Percentiles rank a stretch among this genome's conserved stretches.
Conservation (phyloP, 306 rosid species). For the Elaeagnus macrophylla region DNA sequence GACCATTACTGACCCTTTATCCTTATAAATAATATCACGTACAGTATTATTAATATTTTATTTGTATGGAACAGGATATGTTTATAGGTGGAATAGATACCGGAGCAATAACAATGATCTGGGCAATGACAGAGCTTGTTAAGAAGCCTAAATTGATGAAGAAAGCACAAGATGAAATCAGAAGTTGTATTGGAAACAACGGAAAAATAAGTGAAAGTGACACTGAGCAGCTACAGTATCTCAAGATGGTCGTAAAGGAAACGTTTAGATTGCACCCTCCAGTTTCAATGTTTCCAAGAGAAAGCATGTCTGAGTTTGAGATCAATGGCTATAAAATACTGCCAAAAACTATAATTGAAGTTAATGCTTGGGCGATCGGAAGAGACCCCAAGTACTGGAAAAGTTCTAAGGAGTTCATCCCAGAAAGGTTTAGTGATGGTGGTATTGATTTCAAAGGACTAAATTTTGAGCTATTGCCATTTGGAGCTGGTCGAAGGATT, state of each 20-base stretch:
- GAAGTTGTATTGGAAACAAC: conserved; percentile 14
- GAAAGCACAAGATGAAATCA: conserved; percentile 35
- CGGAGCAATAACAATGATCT: conserved; percentile 22
- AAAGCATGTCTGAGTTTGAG: conserved; percentile 15
- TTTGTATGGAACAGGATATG: conserved; percentile 14
- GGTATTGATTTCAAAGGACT: conserved; percentile 33
- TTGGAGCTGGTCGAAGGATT: conserved; percentile 38
- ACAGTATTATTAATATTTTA: no score
- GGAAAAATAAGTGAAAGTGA: conserved; percentile 22
- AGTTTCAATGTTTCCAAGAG: conserved; percentile 43
- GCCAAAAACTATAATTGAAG: conserved; percentile 21
- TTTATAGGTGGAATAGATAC: conserved; percentile 35
- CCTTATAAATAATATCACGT: no score
- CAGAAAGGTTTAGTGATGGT: conserved; percentile 33
- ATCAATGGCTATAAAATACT: conserved; percentile 29
- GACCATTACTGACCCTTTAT: no score
- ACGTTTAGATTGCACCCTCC: conserved; percentile 42
- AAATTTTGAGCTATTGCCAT: conserved; percentile 32
- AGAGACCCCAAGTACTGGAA: conserved; percentile 30
- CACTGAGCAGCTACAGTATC: conserved; percentile 18
- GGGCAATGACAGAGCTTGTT: conserved; percentile 33
- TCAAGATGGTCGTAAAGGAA: conserved; percentile 42
- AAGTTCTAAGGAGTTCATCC: conserved; percentile 36
- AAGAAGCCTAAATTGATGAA: conserved; percentile 27
- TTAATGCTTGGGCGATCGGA: conserved; percentile 37